These are phyloP conservation scores for Fusarium torreyae DNA, from an alignment of 2,329 filamentous ascomycete species.

Conservation along the genomic window DNA sequence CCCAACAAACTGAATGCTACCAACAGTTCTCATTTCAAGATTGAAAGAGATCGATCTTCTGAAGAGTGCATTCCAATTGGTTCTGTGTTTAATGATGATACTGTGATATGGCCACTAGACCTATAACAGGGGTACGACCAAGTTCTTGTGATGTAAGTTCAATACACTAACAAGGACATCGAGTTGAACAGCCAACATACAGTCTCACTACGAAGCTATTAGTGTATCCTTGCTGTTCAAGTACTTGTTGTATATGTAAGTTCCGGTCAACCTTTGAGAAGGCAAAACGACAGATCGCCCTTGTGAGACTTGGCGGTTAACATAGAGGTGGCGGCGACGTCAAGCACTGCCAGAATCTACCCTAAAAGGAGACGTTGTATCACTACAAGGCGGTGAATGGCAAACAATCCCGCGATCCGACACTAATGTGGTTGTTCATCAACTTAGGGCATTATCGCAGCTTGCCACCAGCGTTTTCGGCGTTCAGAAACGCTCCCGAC, in stretches of 20 bases:
- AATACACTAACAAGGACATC: neutral
- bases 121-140: conserved; percentile 4
- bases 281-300: conserved; percentile 14
- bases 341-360: conserved; percentile 3
- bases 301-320: conserved; percentile 10
- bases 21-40: neutral
- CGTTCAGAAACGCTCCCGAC: conserved; percentile 10
- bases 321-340: conserved; percentile 16
- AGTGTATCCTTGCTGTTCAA: conserved; percentile 6
- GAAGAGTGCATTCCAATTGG: conserved; percentile 19
- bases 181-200: neutral
- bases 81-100: neutral
- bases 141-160: neutral
- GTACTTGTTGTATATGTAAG: conserved; percentile 6
- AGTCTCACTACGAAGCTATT: neutral
- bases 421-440: conserved; percentile 30
- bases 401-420: conserved; percentile 30
- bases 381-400: conserved; percentile 33
- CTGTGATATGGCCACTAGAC: neutral
- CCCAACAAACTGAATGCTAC: conserved; percentile 18
- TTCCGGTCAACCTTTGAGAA: conserved; percentile 19
- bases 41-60: conserved; percentile 8
- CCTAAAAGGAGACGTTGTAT: conserved; percentile 26
- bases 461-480: conserved; percentile 19
- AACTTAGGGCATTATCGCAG: conserved; percentile 23